Evolutionary conservation across 805 yeast genomes (phyloP), one percentile per base, ranked within the genome.

Genomic region (Tetrapisispora pingtungensis): DNA sequence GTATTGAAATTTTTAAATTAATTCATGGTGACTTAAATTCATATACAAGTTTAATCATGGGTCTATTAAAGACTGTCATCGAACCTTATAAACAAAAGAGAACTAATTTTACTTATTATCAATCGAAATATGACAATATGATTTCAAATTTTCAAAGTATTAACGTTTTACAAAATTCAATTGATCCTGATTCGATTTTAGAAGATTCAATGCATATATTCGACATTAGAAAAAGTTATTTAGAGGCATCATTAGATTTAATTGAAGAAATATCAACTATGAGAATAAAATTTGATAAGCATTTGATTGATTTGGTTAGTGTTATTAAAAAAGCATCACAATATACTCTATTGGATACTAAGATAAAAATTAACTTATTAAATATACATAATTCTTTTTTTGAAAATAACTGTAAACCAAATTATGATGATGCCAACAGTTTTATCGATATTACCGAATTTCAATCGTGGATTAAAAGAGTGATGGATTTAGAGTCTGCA

Each of bases 171-270:
- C 54, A 58, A 72, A 4, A 77, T 74, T 48, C 36, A 17, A 31
- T 46, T 3, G 83, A 78, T 35, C 76, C 93, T 0, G 61, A 68
- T 5, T 48, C 47, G 24, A 44, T 81, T 1, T 71, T 80, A 45
- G 95, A 88, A 53, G 95, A 88, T 59, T 84, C 93, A 1, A 69
- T 72, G 44, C 88, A 82, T 46, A 63, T 87, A 33, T 82, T 73
- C 49, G 82, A 75, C 46, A 77, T 81, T 6, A 69, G 85, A 35
- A 77, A 78, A 50, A 76, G 77, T 22, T 87, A 88, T 59, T 55
- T 81, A 8, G 73, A 72, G 39, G 68, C 74, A 0, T 73, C 84
- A 0, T 61, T 84, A 40, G 81, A 76, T 27, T 61, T 82, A 38
- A 72, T 77, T 46, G 60, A 72, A 7, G 72, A 70, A 24, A 58